Conservation (phyloP, 805 yeast genomes). For the Cyberlindnera suaveolens region DNA sequence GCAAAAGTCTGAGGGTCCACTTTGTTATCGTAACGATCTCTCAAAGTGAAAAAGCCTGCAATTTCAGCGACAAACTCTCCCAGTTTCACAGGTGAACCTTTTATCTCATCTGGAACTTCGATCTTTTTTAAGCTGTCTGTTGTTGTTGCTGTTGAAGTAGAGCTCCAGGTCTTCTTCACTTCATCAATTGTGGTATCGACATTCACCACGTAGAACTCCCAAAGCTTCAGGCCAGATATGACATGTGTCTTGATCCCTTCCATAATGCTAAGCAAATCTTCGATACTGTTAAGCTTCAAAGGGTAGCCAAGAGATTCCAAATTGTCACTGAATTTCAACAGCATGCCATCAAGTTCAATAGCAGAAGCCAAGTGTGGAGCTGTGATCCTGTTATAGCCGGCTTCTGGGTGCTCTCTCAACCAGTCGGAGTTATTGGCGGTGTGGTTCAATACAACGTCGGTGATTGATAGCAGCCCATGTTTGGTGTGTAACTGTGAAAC, state of each 20-base stretch:
- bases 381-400: conserved; percentile 79
- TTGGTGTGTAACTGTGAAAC: conserved; percentile 44
- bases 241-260: conserved; percentile 68
- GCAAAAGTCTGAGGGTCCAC: conserved; percentile 48
- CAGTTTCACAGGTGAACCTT: conserved; percentile 34
- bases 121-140: conserved; percentile 22
- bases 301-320: conserved; percentile 60
- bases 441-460: conserved; percentile 93
- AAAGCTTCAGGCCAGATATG: conserved; percentile 56
- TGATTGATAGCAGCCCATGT: conserved; percentile 64
- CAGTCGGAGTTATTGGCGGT: conserved; percentile 88
- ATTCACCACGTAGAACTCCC: conserved; percentile 85
- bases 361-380: conserved; percentile 89
- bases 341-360: conserved; percentile 69
- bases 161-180: conserved; percentile 33
- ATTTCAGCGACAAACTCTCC: conserved; percentile 41
- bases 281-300: conserved; percentile 38
- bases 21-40: conserved; percentile 44
- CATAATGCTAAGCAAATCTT: conserved; percentile 56
- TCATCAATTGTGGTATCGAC: conserved; percentile 35
- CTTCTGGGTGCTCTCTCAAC: conserved; percentile 82
- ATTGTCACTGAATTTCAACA: conserved; percentile 56
- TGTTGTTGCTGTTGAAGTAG: background rate
- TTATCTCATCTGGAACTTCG: conserved; percentile 40
- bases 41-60: conserved; percentile 36